A percentile compares a stretch with the other conserved stretches of the same genome.
These are phyloP conservation scores for Pseudognaphalium luteoalbum DNA, from an alignment of 129 eudicot species.

Conservation along the genomic window DNA sequence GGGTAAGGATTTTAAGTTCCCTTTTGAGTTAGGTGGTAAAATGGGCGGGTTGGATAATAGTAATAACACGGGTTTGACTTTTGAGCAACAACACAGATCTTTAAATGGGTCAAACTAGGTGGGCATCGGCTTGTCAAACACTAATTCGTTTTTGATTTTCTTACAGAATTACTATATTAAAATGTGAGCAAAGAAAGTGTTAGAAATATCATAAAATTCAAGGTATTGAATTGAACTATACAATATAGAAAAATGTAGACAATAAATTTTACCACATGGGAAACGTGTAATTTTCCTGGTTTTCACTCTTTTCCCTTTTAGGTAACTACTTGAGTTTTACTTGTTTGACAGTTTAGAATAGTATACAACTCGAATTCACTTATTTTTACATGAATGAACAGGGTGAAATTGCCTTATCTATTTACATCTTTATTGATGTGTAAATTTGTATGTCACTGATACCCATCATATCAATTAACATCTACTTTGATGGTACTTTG, in stretches of 20 bases:
- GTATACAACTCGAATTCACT: neutral
- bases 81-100: neutral
- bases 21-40: neutral
- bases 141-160: neutral
- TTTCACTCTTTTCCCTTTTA: neutral
- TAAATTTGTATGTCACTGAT: neutral
- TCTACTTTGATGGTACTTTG: neutral
- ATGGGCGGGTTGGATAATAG: neutral
- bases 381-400: neutral
- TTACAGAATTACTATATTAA: neutral
- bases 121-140: neutral
- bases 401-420: too few relatives aligned
- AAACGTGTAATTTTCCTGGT: neutral
- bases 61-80: neutral
- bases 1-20: slow-evolving; percentile 39
- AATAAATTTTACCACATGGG: neutral
- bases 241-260: neutral
- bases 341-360: neutral
- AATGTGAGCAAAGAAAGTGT: neutral
- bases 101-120: neutral
- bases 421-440: neutral
- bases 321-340: neutral
- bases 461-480: neutral
- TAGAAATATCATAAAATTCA: neutral
- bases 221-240: neutral